Evolutionary conservation across 2,329 filamentous ascomycete genomes (phyloP), one percentile per base, ranked within the genome.

Genomic region (Seiridium cupressi): DNA sequence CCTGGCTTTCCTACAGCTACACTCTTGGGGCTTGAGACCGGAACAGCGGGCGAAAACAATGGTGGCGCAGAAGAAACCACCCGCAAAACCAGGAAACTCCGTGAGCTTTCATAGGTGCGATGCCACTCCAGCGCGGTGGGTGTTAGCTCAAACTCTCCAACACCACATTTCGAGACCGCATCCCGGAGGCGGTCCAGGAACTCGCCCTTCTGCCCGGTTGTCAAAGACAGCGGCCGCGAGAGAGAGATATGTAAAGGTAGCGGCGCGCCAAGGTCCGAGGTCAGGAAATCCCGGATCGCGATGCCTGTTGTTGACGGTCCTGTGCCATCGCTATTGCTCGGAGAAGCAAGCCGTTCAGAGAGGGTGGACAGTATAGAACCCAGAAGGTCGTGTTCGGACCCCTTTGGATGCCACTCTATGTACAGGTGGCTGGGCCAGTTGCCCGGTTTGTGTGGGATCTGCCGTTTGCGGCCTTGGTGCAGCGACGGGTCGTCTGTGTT

Each of bases 391-490:
- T 83, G 79, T 63, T 89, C 80, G 49, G 70, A 51, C 11, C 58
- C 18, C 7, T 61, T 65, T 31, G 67, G 70, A 35, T 71, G 70
- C 70, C 95, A 99, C 78, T 98, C 94, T 60, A 97, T 81, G 73
- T 96, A 98, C 51, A 98, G 73, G 75, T 98, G 94, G 40, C 89
- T 92, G 1, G 94, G 92, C 95, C 95, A 99, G 73, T 93, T 92
- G 62, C 95, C 95, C 61, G 88, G 85, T 34, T 94, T 81, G 75
- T 99, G 95, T 32, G 94, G 93, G 54, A 87, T 90, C 60, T 89
- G 84, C 47, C 95, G 86, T 71, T 89, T 92, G 51, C 94, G 88
- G 58, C 95, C 95, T 38, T 89, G 90, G 73, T 99, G 95, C 60
- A 98, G 80, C 61, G 83, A 81, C 1, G 94, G 93, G 70, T 97